These are phyloP conservation scores for Poterioochromonas sp. DNA, from an alignment of 352 stramenopile genomes.

Conservation along the genomic window DNA sequence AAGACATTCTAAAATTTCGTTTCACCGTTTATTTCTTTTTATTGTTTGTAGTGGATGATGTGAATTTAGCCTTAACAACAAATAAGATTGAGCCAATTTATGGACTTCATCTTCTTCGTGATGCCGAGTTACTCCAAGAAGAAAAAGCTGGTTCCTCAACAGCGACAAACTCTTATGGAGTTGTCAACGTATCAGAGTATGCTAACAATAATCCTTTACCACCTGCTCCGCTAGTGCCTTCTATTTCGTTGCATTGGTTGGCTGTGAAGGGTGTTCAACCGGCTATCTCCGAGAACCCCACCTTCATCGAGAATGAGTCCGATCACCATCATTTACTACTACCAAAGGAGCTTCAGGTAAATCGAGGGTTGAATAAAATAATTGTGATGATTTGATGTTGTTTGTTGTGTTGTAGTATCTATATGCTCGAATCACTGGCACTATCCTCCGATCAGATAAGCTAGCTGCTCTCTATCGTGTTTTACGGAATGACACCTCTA, in stretches of 20 bases:
- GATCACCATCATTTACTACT: background rate
- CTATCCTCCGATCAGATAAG: background rate
- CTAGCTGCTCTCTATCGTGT: background rate
- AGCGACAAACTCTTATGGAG: background rate
- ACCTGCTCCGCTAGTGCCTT: background rate
- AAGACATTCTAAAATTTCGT: background rate
- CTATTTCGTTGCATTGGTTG: background rate
- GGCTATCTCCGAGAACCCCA: background rate
- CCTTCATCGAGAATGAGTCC: background rate
- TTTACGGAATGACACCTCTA: background rate
- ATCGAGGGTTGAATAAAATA: background rate
- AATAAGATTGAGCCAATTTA: background rate
- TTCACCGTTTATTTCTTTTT: background rate
- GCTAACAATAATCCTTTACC: background rate
- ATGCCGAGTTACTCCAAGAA: too few species aligned
- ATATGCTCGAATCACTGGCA: conserved; percentile 2
- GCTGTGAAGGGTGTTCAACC: background rate
- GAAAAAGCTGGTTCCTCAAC: too few species aligned
- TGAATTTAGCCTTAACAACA: background rate
- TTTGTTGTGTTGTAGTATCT: background rate
- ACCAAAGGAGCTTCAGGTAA: background rate
- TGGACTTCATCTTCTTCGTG: background rate
- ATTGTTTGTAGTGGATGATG: background rate
- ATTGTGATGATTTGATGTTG: too few species aligned
- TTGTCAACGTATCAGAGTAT: background rate